These are phyloP conservation scores for Tardiomyces blankii DNA, from an alignment of 1,139 yeast species.

Conservation along the genomic window DNA sequence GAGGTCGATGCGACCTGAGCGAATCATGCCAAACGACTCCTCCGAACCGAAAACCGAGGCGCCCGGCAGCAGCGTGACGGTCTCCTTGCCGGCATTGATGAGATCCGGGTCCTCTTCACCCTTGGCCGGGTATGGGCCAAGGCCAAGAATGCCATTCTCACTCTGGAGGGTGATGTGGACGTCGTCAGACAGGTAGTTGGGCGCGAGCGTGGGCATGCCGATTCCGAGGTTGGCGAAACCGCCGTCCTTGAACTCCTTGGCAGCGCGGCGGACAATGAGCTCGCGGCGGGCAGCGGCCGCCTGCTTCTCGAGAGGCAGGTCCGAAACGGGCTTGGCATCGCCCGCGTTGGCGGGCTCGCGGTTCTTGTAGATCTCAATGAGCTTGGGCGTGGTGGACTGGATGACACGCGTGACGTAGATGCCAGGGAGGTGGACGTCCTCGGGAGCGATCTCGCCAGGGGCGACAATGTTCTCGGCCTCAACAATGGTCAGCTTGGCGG, in stretches of 20 bases:
- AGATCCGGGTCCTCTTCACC: slow-evolving; percentile 38
- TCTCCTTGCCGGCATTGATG: slow-evolving; percentile 43
- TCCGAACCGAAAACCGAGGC: slow-evolving; percentile 41
- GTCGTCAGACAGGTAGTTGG: slow-evolving; percentile 31
- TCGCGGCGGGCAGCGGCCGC: slow-evolving; percentile 16
- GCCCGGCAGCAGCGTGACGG: slow-evolving; percentile 36
- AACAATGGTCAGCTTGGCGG: slow-evolving; percentile 36
- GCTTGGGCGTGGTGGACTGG: slow-evolving; percentile 34
- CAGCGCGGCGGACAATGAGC: slow-evolving; percentile 35
- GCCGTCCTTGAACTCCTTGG: slow-evolving; percentile 35
- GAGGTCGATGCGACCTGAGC: slow-evolving; percentile 36
- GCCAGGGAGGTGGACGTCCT: slow-evolving; percentile 38
- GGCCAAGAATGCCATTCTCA: slow-evolving; percentile 40
- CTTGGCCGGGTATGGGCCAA: slow-evolving; percentile 36
- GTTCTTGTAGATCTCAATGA: slow-evolving; percentile 30
- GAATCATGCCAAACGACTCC: slow-evolving; percentile 40
- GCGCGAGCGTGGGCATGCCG: slow-evolving; percentile 41
- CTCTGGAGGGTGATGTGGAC: slow-evolving; percentile 35
- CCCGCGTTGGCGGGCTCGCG: slow-evolving; percentile 2
- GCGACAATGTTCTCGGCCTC: slow-evolving; percentile 43
- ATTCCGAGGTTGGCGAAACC: slow-evolving; percentile 37
- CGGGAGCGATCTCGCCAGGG: slow-evolving; percentile 36
- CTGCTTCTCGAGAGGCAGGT: not conserved
- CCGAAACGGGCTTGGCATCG: not conserved
- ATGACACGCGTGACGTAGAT: slow-evolving; percentile 34